Base-by-base conservation (phyloP, 371 early-diverging fungal genomes). In the Rhizopus delemar region DNA sequence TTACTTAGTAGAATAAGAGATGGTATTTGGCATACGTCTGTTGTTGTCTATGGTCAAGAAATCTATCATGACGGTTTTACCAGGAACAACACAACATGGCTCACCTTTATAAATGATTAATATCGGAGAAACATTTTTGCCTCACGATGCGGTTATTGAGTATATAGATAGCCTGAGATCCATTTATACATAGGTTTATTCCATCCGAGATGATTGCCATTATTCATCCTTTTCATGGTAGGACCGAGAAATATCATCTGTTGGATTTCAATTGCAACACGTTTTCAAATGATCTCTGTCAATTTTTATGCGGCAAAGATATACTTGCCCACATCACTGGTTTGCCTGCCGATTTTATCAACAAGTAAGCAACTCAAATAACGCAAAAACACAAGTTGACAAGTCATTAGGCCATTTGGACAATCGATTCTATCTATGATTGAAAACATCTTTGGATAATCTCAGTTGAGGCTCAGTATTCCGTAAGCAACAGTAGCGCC, bases 201-300 rank as follows among this genome's bases (percentile, higher is more conserved):
- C 22, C 22, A 22, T 8, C 11, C 41, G n/a, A 33, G 9, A 45
- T 8, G 8, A 16, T 29, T 22, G 12, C n/a, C 29, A 33, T 62
- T n/a, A 45, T 1, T 13, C n/a, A 45, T 46, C 4, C 49, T 41
- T 16, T 41, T 36, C 5, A 38, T 32, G 41, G 46, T 57, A 73
- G 76, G 3, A 86, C 89, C 0, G 93, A 90, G 13, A 88, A 88
- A 60, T 96, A 96, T 60, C 95, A 96, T 68, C 67, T 96, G 41
- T 80, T 96, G 28, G 92, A 93, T 64, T 90, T 91, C 72, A 94
- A 95, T 73, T 94, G 95, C 80, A 94, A 93, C 68, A 86, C 77
- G 16, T 92, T 92, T 57, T 76, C 89, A 4, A 88, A 88, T 55
- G 85, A 85, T 41, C 70, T 93, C 0, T 91, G 92, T 63, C 83